Base-by-base conservation (phyloP, 306 rosid genomes). In the Quercus alba region DNA sequence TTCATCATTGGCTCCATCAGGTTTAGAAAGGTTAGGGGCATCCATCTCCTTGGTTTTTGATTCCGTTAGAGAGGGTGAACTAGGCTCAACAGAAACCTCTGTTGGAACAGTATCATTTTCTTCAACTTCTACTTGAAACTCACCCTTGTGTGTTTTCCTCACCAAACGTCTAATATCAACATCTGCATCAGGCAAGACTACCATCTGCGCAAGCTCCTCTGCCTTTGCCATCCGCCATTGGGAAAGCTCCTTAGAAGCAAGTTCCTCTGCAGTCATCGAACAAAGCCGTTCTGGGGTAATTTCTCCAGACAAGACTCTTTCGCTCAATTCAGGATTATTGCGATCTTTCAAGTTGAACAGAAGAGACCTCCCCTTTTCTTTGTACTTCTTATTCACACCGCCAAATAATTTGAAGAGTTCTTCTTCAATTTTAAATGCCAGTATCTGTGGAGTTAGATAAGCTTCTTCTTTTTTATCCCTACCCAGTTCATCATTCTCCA, bases 181-280 rank as follows among this genome's bases (percentile, higher is more conserved):
- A 71, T 90, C 99, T 25, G 94, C 85, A 85, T 95, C 93, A 2
- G 98, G 97, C 77, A 96, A 84, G 77, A 96, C 94, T 66, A 93
- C 97, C 98, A 96, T 96, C 79, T 96, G 96, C 5, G 96, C 99
- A 86, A 93, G 70, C 84, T 96, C 98, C 82, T 96, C 99, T n/a
- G 99, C 99, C 88, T 96, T 96, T 14, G 99, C 99, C 90, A 90
- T 89, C 84, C 99, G 89, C 99, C 99, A 96, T 87, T 96, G 80
- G 69, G 98, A 90, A 80, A 96, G 99, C 90, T 96, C 98, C 87
- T 96, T 89, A 6, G 99, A 96, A 80, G 99, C 99, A 85, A 96
- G 99, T 74, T 96, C 99, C 85, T 96, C 99, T 0, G 99, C 98
- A 62, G 92, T 90, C 99, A 96, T 96, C 28, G 97, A 90, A 81